Evolutionary conservation across 108 stramenopile species (phyloP).

Genomic region (Cyclotella cryptica): DNA sequence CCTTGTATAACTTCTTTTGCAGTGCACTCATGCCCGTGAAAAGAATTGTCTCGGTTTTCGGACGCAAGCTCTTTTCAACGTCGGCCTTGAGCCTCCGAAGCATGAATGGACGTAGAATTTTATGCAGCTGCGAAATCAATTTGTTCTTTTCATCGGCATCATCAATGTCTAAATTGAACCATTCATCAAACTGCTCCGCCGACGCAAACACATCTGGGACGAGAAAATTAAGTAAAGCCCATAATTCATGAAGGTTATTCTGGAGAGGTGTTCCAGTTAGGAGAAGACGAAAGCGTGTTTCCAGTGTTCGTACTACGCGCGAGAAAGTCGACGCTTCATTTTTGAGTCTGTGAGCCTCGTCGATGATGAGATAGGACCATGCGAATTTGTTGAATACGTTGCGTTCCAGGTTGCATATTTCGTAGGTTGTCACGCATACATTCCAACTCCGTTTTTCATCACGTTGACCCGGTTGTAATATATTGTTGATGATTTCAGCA

Average conservation of each 20-base stretch:
- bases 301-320: slow-evolving; percentile 87
- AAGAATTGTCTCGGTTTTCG: slow-evolving; percentile 92
- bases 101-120: slow-evolving; percentile 98
- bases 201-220: slow-evolving; percentile 88
- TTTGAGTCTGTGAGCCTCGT: slow-evolving; percentile 98
- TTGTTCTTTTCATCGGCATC: slow-evolving; percentile 88
- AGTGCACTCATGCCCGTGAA: slow-evolving; percentile 91
- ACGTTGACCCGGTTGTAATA: slow-evolving; percentile 76
- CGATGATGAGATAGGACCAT: slow-evolving; percentile 97
- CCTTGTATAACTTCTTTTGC: slow-evolving; percentile 95
- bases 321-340: slow-evolving; percentile 93
- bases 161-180: slow-evolving; percentile 92
- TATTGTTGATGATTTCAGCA: slow-evolving; percentile 70
- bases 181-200: slow-evolving; percentile 94
- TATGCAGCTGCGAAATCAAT: slow-evolving; percentile 97
- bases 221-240: slow-evolving; percentile 95
- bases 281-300: slow-evolving; percentile 90
- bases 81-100: slow-evolving; percentile 96
- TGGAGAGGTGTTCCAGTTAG: slow-evolving; percentile 99
- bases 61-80: slow-evolving; percentile 90
- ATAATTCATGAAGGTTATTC: slow-evolving; percentile 96
- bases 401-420: slow-evolving; percentile 91
- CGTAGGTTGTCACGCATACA: slow-evolving; percentile 97
- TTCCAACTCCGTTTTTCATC: slow-evolving; percentile 88
- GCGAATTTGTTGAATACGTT: slow-evolving; percentile 84